Conservation (phyloP, 352 stramenopile species). For the Phytopythium chamaehyphon region DNA sequence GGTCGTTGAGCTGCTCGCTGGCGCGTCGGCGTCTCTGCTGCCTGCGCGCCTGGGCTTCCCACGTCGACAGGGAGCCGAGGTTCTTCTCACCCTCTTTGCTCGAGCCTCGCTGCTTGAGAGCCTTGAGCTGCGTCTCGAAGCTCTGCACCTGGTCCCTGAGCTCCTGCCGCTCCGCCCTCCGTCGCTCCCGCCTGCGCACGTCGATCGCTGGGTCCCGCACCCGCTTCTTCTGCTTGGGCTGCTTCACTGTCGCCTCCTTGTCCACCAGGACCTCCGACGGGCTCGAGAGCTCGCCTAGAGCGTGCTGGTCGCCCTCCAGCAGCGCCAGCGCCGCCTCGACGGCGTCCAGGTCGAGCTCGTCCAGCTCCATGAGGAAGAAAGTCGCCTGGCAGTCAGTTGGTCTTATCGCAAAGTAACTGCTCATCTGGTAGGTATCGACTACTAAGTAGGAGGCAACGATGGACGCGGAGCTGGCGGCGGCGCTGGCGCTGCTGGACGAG, state of each 20-base stretch:
- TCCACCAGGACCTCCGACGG: too few species aligned
- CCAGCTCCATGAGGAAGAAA: neutral
- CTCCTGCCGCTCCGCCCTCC: neutral
- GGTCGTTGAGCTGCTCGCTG: neutral
- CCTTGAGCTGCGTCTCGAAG: constrained; percentile 2
- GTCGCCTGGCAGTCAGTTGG: too few species aligned
- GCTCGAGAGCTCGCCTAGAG: too few species aligned
- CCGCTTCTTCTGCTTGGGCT: neutral
- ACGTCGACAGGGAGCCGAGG: neutral
- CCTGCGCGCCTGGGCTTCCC: neutral
- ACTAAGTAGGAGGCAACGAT: neutral
- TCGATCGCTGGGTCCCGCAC: neutral
- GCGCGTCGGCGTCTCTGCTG: neutral
- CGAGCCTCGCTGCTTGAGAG: neutral
- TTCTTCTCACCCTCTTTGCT: neutral
- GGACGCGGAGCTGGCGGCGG: neutral
- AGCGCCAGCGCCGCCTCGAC: constrained; percentile 5
- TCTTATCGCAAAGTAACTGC: too few species aligned
- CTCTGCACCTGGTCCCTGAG: neutral
- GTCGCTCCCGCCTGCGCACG: neutral
- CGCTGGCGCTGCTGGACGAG: neutral
- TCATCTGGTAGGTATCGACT: neutral
- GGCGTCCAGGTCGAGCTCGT: constrained; percentile 4
- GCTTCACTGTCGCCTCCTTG: neutral
- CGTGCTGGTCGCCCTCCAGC: neutral